Evolutionary conservation across 768 basidiomycete species (phyloP), one percentile per base, ranked within the genome.

Genomic region (Coprinopsis sp.): DNA sequence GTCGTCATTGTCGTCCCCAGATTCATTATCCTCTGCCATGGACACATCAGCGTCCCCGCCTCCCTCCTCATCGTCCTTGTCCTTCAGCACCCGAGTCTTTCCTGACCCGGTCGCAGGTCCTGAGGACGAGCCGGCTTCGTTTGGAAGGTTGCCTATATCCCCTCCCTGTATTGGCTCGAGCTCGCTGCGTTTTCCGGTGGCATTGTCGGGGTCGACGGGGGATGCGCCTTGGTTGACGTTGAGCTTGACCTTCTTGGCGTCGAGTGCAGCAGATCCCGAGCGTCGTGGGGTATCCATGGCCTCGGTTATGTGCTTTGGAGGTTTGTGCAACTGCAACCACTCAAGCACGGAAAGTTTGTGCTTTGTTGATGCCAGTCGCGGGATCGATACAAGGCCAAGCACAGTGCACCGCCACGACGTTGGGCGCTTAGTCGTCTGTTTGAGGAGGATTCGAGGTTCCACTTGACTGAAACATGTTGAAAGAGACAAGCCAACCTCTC

Each of bases 101-200:
- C 71, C 69, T 3, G 61, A 60, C 36, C 72, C 73, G 11, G 65
- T 69, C 56, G 71, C 71, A n/a, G 71, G 66, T n/a, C 69, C 64
- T 27, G 60, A 46, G 19, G 62, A 61, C 2, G 54, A 48, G 0
- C 56, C 54, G 1, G 65, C 63, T 11, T 61, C 56, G 33, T 69
- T 66, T 23, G 52, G 43, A 7, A 93, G 68, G 67, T 93, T 94
- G 29, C 76, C 85, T 54, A 93, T 77, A 54, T 92, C 89, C 16
- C 81, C 79, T 36, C 82, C 80, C 52, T 80, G 76, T 49, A 93
- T 73, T 38, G 91, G 91, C 57, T 92, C 91, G 47, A 89, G 78
- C 67, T 94, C 92, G 62, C 81, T 79, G 54, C 90, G 87, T 68
- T 93, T 94, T 54, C 92, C 92, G 0, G 77, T 75, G 19, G 90